These are phyloP conservation scores for Gastrolobium villosum DNA, from an alignment of 306 rosid genomes.

Conservation along the genomic window DNA sequence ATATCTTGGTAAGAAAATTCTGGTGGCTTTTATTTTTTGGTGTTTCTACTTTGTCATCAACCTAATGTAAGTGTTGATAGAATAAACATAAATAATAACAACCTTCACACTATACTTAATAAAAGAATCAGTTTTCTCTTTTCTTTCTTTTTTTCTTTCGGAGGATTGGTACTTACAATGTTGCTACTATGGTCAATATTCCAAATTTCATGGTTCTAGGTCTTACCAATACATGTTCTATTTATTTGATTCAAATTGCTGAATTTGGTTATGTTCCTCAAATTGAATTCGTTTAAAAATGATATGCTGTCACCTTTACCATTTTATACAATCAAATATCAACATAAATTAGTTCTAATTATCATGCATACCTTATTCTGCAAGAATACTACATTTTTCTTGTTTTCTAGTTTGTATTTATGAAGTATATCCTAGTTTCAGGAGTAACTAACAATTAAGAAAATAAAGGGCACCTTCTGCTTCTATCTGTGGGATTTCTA, in stretches of 20 bases:
- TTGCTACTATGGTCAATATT: no score
- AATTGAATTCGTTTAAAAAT: neutral
- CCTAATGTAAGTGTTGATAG: neutral
- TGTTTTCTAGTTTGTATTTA: neutral
- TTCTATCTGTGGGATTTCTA: no score
- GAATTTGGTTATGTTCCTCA: neutral
- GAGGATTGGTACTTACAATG: no score
- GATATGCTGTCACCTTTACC: neutral
- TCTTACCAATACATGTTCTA: neutral
- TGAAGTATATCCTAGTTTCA: neutral
- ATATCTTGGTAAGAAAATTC: conserved; percentile 47
- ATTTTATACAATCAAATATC: neutral
- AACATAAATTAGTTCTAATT: neutral
- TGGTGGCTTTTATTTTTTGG: neutral
- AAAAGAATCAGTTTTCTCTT: no score
- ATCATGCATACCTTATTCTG: neutral
- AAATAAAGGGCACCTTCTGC: no score
- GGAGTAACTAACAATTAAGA: no score
- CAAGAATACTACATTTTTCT: neutral
- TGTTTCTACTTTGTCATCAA: neutral
- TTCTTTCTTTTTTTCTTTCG: neutral
- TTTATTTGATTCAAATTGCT: neutral
- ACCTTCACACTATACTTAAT: no score
- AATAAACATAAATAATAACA: no score
- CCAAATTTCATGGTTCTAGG: no score